These are phyloP conservation scores for Fomitopsis serialis DNA, from an alignment of 768 basidiomycete species.

Conservation along the genomic window DNA sequence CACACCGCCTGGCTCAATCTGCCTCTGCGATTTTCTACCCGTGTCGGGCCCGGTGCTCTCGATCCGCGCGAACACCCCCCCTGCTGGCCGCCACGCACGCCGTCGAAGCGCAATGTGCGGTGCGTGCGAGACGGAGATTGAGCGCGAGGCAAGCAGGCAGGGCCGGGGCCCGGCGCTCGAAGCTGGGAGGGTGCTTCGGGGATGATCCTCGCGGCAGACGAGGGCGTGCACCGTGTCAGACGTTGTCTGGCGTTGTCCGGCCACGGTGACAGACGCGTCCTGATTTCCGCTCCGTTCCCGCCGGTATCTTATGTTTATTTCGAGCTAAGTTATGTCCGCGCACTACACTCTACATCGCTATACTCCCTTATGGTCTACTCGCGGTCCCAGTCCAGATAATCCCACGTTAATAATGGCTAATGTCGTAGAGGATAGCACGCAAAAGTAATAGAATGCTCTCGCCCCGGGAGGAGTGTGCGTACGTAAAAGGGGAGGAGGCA, in stretches of 20 bases:
- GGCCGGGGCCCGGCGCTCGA: background rate
- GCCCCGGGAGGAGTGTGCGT: background rate
- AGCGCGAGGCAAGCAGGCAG: background rate
- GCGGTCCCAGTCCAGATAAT: background rate
- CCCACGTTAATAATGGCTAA: conserved; percentile 2
- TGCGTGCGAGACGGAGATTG: too few relatives aligned
- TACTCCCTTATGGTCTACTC: background rate
- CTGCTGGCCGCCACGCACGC: too few relatives aligned
- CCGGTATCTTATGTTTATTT: conserved; percentile 4
- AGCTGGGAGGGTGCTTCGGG: background rate
- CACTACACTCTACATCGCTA: background rate
- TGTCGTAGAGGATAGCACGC: conserved; percentile 1
- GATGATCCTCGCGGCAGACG: too few relatives aligned
- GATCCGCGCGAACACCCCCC: too few relatives aligned
- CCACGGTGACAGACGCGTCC: too few relatives aligned
- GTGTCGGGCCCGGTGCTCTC: too few relatives aligned
- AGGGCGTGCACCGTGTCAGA: too few relatives aligned
- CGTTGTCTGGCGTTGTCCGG: too few relatives aligned
- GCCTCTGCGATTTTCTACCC: too few relatives aligned
- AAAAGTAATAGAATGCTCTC: background rate
- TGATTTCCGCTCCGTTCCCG: background rate
- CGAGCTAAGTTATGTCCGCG: background rate
- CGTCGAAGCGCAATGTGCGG: too few relatives aligned
- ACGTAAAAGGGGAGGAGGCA: background rate
- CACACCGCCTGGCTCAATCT: too few relatives aligned